A percentile compares a stretch with the other conserved stretches of the same genome.
phyloP scores from a whole-genome alignment of 805 yeast species.

The Kuraishia borneana region DNA sequence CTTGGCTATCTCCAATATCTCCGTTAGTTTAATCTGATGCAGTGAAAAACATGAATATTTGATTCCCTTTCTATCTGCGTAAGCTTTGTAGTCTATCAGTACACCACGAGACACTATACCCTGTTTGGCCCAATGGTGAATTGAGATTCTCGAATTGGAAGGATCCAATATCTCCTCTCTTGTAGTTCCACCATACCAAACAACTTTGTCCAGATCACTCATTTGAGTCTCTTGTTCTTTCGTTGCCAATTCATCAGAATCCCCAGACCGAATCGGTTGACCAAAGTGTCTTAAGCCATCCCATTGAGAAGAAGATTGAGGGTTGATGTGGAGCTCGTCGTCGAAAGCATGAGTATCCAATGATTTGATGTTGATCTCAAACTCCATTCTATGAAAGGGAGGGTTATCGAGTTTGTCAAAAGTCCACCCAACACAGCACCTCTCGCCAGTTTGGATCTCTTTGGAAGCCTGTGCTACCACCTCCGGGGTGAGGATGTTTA shows the following conservation, averaged over 20 bases:
- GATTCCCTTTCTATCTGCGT: slow-evolving; percentile 15
- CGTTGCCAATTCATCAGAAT: slow-evolving; percentile 11
- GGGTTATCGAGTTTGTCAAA: slow-evolving; percentile 7
- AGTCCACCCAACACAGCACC: slow-evolving; percentile 6
- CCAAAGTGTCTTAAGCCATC: slow-evolving; percentile 18
- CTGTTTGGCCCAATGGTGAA: slow-evolving; percentile 12
- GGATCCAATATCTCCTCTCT: slow-evolving; percentile 5
- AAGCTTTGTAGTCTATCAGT: slow-evolving; percentile 17
- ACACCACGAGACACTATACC: slow-evolving; percentile 23
- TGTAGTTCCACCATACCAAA: slow-evolving; percentile 8
- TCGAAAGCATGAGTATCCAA: slow-evolving; percentile 9
- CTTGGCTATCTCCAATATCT: slow-evolving; percentile 11
- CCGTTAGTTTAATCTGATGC: slow-evolving; percentile 12
- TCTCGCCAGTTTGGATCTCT: slow-evolving; percentile 8
- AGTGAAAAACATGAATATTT: slow-evolving; percentile 13
- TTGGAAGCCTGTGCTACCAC: slow-evolving; percentile 5
- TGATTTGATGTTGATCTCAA: slow-evolving; percentile 3
- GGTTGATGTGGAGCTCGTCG: slow-evolving; percentile 13
- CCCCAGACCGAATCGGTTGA: slow-evolving; percentile 8
- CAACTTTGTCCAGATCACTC: slow-evolving; percentile 2
- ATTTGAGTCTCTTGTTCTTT: slow-evolving; percentile 9
- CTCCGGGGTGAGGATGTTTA: slow-evolving; percentile 6
- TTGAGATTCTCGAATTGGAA: slow-evolving; percentile 4
- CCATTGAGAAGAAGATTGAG: slow-evolving; percentile 18
- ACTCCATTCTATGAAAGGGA: slow-evolving; percentile 5